Evolutionary conservation across 768 basidiomycete genomes (phyloP).

Genomic region (Rhodotorula babjevae): DNA sequence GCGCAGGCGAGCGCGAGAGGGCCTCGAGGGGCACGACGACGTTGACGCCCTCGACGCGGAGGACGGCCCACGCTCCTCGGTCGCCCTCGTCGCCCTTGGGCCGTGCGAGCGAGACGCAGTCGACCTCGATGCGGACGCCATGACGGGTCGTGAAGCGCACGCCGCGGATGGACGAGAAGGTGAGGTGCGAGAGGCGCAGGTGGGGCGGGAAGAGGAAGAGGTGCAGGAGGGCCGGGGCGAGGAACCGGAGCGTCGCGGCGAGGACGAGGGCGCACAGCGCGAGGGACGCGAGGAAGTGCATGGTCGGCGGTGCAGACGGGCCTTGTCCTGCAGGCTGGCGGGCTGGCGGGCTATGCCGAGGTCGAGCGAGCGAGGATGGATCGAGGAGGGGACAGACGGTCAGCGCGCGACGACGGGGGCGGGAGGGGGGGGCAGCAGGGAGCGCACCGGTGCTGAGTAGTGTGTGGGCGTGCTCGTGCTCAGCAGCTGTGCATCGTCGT

Average conservation of each 20-base stretch:
- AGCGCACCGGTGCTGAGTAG: too few relatives aligned
- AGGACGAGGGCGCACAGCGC: conserved; percentile 17
- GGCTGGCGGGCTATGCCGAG: not conserved
- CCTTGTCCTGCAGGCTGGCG: too few relatives aligned
- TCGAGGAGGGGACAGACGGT: too few relatives aligned
- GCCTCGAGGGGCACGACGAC: not conserved
- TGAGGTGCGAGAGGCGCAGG: not conserved
- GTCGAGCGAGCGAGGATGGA: too few relatives aligned
- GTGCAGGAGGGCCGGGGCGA: conserved; percentile 14
- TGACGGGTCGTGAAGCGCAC: not conserved
- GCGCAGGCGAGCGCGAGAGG: not conserved
- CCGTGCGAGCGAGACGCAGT: not conserved
- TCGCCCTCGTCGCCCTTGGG: not conserved
- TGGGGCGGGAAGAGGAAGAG: conserved; percentile 17
- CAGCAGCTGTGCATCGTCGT: too few relatives aligned
- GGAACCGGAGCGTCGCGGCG: conserved; percentile 10
- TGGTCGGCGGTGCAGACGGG: not conserved
- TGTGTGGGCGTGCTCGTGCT: too few relatives aligned
- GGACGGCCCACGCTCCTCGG: conserved; percentile 18
- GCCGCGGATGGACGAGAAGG: not conserved
- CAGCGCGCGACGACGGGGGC: not conserved
- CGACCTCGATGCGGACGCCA: conserved; percentile 8
- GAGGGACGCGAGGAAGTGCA: conserved; percentile 23
- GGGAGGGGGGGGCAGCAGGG: too few relatives aligned
- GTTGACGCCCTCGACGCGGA: conserved; percentile 5